phyloP scores from a whole-genome alignment of 495 filamentous ascomycete genomes.

The Patellaria atrata region DNA sequence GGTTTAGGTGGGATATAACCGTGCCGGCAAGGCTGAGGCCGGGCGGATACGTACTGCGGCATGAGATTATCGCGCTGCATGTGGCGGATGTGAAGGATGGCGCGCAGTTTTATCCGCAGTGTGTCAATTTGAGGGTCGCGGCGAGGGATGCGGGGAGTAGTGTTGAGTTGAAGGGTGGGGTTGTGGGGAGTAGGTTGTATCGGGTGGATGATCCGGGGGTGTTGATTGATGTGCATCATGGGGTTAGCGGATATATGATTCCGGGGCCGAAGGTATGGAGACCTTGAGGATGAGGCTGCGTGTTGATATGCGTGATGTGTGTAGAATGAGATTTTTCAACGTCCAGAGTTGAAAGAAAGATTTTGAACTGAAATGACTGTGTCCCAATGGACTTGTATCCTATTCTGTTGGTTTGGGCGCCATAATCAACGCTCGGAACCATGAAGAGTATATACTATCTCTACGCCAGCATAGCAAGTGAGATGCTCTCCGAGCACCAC shows the following conservation, averaged over 20 bases:
- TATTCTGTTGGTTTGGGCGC: too few species aligned
- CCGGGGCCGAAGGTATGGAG: constrained; percentile 9
- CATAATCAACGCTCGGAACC: too few species aligned
- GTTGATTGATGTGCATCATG: constrained; percentile 9
- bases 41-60: constrained; percentile 9
- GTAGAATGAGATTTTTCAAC: too few species aligned
- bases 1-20: constrained; percentile 13
- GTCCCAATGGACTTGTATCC: too few species aligned
- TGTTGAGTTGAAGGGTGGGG: constrained; percentile 6
- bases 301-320: too few species aligned
- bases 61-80: constrained; percentile 9
- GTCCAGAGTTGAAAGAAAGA: too few species aligned
- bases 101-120: constrained; percentile 7
- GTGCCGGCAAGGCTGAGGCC: constrained; percentile 11
- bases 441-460: too few species aligned
- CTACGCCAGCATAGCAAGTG: too few species aligned
- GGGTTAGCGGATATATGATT: constrained; percentile 5
- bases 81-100: background rate
- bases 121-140: constrained; percentile 3
- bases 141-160: background rate
- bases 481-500: too few species aligned
- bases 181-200: constrained; percentile 4
- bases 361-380: too few species aligned
- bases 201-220: constrained; percentile 7
- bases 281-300: too few species aligned